Conservation (phyloP, 2,329 filamentous ascomycete genomes). For the Nothophaeocryptopus gaeumannii region DNA sequence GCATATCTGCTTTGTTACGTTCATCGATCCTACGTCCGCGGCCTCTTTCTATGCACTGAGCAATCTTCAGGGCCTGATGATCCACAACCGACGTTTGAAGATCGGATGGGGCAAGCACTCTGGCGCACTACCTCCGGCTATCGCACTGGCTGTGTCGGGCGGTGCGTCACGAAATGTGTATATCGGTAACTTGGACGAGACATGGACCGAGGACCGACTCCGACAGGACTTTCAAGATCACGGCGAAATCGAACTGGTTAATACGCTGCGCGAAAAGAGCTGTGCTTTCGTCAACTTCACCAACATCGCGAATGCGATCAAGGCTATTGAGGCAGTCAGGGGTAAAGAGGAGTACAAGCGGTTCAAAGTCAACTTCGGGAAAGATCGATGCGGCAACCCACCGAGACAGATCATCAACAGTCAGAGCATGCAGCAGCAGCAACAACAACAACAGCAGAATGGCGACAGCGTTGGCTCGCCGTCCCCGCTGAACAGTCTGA, state of each 20-base stretch:
- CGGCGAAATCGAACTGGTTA: slow-evolving; percentile 96
- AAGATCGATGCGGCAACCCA: slow-evolving; percentile 95
- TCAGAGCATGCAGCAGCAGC: slow-evolving; percentile 58
- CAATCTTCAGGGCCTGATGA: slow-evolving; percentile 97
- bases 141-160: slow-evolving; percentile 91
- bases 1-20: slow-evolving; percentile 99
- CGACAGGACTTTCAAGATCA: slow-evolving; percentile 96
- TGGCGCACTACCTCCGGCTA: slow-evolving; percentile 89
- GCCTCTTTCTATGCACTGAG: slow-evolving; percentile 97
- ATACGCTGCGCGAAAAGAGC: slow-evolving; percentile 95
- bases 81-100: slow-evolving; percentile 95
- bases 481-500: slow-evolving; percentile 57
- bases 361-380: slow-evolving; percentile 99
- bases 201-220: slow-evolving; percentile 93
- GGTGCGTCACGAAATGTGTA: slow-evolving; percentile 98
- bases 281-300: slow-evolving; percentile 99
- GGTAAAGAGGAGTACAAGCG: slow-evolving; percentile 94
- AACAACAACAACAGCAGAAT: slow-evolving; percentile 63
- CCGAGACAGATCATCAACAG: slow-evolving; percentile 74
- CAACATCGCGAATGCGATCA: slow-evolving; percentile 99
- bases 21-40: slow-evolving; percentile 96
- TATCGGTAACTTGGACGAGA: slow-evolving; percentile 94
- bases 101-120: slow-evolving; percentile 99
- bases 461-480: slow-evolving; percentile 56
- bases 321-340: slow-evolving; percentile 93